Evolutionary conservation across 345 rosid species (phyloP).

Genomic region (Xanthoceras sorbifolium): DNA sequence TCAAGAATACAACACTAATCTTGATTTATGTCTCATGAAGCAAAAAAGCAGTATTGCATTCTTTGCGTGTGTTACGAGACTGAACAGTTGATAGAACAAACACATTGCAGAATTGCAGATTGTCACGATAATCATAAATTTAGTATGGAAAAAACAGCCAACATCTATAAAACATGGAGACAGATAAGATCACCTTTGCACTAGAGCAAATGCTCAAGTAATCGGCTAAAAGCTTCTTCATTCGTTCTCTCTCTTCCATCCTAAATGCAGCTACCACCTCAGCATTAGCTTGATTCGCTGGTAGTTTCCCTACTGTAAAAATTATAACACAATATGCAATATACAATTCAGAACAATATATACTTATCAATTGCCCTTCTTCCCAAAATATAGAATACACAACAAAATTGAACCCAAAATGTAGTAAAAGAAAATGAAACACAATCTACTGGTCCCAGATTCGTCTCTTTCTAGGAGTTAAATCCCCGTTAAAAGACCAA

Average conservation of each 20-base stretch:
- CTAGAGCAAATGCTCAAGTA: slow-evolving; percentile 41
- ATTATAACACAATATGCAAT: slow-evolving; percentile 3
- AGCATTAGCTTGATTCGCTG: slow-evolving; percentile 57
- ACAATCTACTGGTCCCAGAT: too few species aligned
- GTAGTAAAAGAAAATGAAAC: too few species aligned
- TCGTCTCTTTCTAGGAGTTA: too few species aligned
- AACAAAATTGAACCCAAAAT: neutral
- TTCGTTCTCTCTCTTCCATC: slow-evolving; percentile 49
- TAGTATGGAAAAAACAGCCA: neutral
- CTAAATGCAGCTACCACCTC: slow-evolving; percentile 50
- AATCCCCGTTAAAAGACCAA: too few species aligned
- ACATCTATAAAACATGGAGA: neutral
- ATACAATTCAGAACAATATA: neutral
- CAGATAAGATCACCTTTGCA: slow-evolving; percentile 42
- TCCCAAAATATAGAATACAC: neutral
- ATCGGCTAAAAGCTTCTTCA: slow-evolving; percentile 42
- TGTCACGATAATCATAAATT: too few species aligned
- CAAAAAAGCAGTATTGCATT: too few species aligned
- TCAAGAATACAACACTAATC: neutral
- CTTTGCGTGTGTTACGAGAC: too few species aligned
- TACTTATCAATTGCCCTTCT: neutral
- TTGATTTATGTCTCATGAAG: neutral
- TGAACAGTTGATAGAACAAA: neutral
- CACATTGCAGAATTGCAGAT: neutral
- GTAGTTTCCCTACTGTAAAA: slow-evolving; percentile 71